These are phyloP conservation scores for Talaromyces sp. DNA, from an alignment of 2,329 filamentous ascomycete species.

Conservation along the genomic window DNA sequence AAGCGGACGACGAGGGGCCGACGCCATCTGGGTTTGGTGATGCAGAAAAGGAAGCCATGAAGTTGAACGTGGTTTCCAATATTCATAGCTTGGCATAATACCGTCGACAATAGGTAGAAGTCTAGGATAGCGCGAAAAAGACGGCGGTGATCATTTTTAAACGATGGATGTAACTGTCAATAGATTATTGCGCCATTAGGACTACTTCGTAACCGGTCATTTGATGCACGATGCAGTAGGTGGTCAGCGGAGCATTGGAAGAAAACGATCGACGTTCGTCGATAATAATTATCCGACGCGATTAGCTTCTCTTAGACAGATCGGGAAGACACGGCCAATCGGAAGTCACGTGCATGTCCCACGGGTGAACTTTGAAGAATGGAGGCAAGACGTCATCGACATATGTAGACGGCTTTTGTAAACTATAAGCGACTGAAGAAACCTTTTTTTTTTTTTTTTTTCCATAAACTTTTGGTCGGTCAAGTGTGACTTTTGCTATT, in stretches of 20 bases:
- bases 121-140: neutral
- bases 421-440: no score
- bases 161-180: neutral
- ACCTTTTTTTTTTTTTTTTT: no score
- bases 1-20: constrained; percentile 3
- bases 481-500: no score
- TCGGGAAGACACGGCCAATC: neutral
- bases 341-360: neutral
- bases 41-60: constrained; percentile 9
- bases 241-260: no score
- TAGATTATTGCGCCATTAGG: neutral
- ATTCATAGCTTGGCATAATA: neutral
- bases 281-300: neutral
- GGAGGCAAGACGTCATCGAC: neutral
- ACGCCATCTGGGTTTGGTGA: neutral
- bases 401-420: no score
- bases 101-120: neutral
- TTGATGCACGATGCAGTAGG: no score
- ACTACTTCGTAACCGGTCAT: neutral
- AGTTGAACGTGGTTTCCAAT: neutral
- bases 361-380: neutral
- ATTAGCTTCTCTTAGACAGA: neutral
- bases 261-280: neutral
- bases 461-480: no score
- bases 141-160: neutral